phyloP scores from a whole-genome alignment of 1,284 basidiomycete species.

The Lentinus polychrous region DNA sequence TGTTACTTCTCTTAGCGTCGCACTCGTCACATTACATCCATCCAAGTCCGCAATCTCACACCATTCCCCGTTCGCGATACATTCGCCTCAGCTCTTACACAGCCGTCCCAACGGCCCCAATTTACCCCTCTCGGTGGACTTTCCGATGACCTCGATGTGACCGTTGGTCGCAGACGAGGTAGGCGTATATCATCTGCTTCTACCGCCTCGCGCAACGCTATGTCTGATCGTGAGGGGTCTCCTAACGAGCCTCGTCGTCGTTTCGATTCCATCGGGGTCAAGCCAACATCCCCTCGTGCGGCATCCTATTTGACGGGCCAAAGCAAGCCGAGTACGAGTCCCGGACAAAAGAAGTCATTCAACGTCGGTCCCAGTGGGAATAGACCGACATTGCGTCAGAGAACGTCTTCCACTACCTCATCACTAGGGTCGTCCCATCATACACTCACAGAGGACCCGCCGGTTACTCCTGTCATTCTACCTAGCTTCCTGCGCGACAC shows the following conservation, averaged over 20 bases:
- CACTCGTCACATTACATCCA: conserved; percentile 64
- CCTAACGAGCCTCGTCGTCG: conserved; percentile 4
- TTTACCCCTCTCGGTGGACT: conserved; percentile 47
- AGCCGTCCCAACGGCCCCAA: conserved; percentile 53
- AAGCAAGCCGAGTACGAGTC: background rate
- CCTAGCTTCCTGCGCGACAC: conserved; percentile 42
- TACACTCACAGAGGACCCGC: conserved; percentile 8
- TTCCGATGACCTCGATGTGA: conserved; percentile 66
- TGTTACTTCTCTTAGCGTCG: conserved; percentile 45
- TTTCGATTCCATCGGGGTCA: background rate
- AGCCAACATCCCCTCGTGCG: background rate
- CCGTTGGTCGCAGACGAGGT: conserved; percentile 48
- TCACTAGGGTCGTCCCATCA: conserved; percentile 10
- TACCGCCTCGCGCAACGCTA: conserved; percentile 34
- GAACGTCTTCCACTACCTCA: conserved; percentile 9
- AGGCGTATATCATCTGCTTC: conserved; percentile 60
- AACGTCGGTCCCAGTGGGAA: background rate
- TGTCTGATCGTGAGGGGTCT: conserved; percentile 11
- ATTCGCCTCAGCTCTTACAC: conserved; percentile 62
- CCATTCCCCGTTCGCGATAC: conserved; percentile 75
- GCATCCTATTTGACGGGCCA: background rate
- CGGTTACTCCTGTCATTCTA: conserved; percentile 14
- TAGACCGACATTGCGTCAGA: conserved; percentile 1
- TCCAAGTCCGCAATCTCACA: conserved; percentile 76
- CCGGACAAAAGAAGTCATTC: background rate